phyloP scores from a whole-genome alignment of 257 asterid genomes.

The Catharanthus roseus region DNA sequence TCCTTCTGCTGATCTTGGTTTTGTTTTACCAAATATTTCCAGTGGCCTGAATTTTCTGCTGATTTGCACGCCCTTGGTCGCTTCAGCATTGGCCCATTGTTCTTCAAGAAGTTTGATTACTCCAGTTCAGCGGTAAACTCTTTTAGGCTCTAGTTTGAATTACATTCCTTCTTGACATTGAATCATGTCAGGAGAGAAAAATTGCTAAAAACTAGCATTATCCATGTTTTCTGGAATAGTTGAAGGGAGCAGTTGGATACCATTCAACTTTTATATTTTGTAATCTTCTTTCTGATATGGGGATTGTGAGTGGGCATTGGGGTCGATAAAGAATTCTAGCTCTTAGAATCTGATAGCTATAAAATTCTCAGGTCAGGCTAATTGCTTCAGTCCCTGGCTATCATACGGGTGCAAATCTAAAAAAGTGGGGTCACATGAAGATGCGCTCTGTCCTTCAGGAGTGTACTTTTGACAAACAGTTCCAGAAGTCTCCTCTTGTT shows the following conservation, averaged over 20 bases:
- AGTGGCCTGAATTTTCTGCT: conserved; percentile 86
- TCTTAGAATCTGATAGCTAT: conserved; percentile 2
- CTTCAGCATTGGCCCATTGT: conserved; percentile 61
- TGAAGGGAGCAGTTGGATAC: neutral
- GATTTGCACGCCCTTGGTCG: conserved; percentile 59
- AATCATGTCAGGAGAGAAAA: neutral
- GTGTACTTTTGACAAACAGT: too few species aligned
- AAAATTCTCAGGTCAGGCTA: conserved; percentile 75
- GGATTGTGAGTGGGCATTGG: neutral
- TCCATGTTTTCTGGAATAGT: neutral
- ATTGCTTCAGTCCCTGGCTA: conserved; percentile 97
- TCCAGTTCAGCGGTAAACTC: conserved; percentile 71
- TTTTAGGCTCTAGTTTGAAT: conserved; percentile 2
- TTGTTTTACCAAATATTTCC: conserved; percentile 25
- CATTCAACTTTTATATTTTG: neutral
- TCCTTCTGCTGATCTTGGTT: conserved; percentile 11
- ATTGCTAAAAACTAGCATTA: neutral
- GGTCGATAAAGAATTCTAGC: neutral
- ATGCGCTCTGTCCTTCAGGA: too few species aligned
- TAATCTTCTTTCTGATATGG: neutral
- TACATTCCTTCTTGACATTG: neutral
- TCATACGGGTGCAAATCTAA: conserved; percentile 72
- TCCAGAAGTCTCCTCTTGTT: too few species aligned
- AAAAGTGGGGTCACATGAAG: conserved; percentile 99
- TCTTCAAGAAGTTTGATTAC: conserved; percentile 88